Base-by-base conservation (phyloP, 495 filamentous ascomycete genomes). In the Neurospora tetraspora region DNA sequence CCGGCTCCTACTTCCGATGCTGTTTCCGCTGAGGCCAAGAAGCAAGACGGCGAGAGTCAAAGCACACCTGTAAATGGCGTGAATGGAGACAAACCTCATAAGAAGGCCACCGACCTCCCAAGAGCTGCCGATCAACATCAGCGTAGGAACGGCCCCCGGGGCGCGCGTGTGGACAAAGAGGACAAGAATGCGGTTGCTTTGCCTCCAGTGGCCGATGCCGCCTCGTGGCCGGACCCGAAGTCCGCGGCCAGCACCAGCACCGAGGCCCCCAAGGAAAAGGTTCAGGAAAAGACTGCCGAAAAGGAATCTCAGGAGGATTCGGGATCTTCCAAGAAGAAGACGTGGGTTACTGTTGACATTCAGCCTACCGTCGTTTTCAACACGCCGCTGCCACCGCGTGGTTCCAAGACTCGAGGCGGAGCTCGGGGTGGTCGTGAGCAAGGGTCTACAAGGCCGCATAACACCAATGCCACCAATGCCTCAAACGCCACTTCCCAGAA, bases 221-320 rank as follows among this genome's bases (percentile, higher is more conserved):
- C 87, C 38, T 89, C 89, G 38, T 99, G 96, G 96, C 96, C 96
- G 23, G 97, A 96, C 10, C 94, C 94, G 2, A 91, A 97, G 71
- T 90, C 87, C 61, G 93, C 91, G 4, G 86, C 91, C 39, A 89
- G 89, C 45, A 89, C 91, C 73, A 91, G 92, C 73, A 91, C 91
- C 83, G 92, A 89, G 76, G 85, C 77, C 43, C 42, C 71, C 10
- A 68, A 39, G 12, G 75, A 75, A 39, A 86, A 84, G 72, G 2
- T 73, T 1, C 77, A 81, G 8, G 77, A 79, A 38, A 92, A 93
- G 77, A 87, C 88, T 53, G 86, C 79, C 4, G 91, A 93, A 39
- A 94, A 91, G 77, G 81, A 88, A 7, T 88, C 91, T 43, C 91
- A 90, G 73, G 88, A 92, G 16, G 89, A 91, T 75, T 76, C 81